Evolutionary conservation across 108 stramenopile species (phyloP).

Genomic region (Skeletonema tropicum): DNA sequence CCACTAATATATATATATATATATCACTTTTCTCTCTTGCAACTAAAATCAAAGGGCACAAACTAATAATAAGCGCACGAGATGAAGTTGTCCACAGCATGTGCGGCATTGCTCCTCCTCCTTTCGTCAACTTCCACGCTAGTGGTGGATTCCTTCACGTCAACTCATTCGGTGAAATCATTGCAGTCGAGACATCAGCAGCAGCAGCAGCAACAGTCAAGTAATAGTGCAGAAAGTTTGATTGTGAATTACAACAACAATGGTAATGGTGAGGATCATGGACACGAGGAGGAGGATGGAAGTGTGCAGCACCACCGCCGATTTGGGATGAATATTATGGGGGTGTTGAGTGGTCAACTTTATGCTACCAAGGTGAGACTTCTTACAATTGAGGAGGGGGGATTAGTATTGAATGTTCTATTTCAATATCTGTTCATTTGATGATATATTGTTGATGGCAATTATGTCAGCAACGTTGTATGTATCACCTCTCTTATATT

Average conservation of each 20-base stretch:
- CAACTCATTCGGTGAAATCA: background rate
- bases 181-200: background rate
- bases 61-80: no score
- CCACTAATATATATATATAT: no score
- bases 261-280: background rate
- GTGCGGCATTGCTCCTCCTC: background rate
- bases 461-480: no score
- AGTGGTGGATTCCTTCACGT: background rate
- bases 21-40: no score
- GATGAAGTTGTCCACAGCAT: background rate
- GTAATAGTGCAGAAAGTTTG: background rate
- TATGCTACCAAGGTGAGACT: conserved; percentile 4
- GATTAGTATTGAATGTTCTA: background rate
- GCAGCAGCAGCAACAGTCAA: background rate
- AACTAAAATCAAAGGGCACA: no score
- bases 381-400: background rate
- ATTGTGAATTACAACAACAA: background rate
- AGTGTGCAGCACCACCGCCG: background rate
- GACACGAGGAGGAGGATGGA: background rate
- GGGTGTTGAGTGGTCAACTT: conserved; percentile 1
- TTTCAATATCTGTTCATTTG: no score
- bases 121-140: background rate
- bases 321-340: background rate
- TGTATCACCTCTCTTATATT: no score
- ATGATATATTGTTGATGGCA: no score